Evolutionary conservation across 371 early-diverging fungal genomes (phyloP).

Genomic region (Mortierella sp.): DNA sequence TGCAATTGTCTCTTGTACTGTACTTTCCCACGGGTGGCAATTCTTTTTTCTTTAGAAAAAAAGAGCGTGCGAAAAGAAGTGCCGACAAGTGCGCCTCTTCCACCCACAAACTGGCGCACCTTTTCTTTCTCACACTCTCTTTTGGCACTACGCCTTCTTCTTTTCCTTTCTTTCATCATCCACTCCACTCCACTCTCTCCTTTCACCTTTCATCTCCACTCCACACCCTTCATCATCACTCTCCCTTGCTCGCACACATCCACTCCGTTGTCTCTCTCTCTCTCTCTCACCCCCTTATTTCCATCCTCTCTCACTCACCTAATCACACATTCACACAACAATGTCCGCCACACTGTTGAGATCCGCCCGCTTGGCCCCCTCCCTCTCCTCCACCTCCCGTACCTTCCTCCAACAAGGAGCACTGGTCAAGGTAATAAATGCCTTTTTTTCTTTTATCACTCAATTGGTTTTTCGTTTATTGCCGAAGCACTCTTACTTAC

Average conservation of each 20-base stretch:
- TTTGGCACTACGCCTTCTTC: neutral
- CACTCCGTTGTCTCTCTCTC: conserved; percentile 4
- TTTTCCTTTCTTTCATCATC: neutral
- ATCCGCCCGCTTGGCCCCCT: conserved; percentile 33
- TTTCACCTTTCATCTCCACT: neutral
- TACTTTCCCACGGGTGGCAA: conserved; percentile 23
- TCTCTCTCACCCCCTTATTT: conserved; percentile 13
- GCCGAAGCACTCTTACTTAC: neutral
- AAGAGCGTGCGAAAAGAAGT: conserved; percentile 12
- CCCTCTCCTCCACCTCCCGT: conserved; percentile 14
- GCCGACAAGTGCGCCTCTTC: neutral
- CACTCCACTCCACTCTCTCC: neutral
- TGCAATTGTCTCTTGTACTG: too few species aligned
- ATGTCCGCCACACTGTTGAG: conserved; percentile 7
- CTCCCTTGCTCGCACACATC: neutral
- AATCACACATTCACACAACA: neutral
- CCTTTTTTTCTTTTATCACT: neutral
- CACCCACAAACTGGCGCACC: neutral
- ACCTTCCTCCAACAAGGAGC: conserved; percentile 6
- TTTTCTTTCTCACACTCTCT: conserved; percentile 6
- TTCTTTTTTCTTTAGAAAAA: neutral
- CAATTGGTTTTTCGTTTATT: too few species aligned
- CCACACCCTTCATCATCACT: too few species aligned
- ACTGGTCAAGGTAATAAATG: neutral
- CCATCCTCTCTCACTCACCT: neutral